Conservation (phyloP, 345 rosid genomes). For the Populus alba region DNA sequence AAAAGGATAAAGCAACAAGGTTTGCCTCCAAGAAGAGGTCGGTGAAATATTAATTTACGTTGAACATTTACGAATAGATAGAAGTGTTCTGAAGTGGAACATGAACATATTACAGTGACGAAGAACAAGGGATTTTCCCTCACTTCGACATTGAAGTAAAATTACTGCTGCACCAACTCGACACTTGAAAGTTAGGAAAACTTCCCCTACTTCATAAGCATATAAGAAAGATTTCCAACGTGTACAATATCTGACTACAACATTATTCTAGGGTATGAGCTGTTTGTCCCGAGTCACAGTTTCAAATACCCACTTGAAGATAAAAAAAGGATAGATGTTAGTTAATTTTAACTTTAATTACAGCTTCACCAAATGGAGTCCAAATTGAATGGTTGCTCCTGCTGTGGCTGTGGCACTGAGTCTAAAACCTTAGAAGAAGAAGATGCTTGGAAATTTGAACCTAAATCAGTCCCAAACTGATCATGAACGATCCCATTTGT, state of each 20-base stretch:
- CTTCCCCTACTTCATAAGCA: background rate
- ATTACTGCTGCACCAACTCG: background rate
- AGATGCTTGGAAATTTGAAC: constrained; percentile 48
- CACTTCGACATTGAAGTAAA: background rate
- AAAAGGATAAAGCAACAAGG: background rate
- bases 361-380: constrained; percentile 72
- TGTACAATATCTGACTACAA: background rate
- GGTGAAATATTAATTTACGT: background rate
- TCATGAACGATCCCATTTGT: constrained; percentile 32
- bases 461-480: constrained; percentile 26
- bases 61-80: background rate
- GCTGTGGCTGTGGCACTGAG: constrained; percentile 34
- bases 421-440: constrained; percentile 59
- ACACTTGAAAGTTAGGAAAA: background rate
- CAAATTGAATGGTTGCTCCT: constrained; percentile 78
- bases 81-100: background rate
- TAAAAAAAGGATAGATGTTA: constrained; percentile 9
- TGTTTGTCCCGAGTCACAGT: background rate
- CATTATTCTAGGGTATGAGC: background rate
- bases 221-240: background rate
- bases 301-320: background rate
- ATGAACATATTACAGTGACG: background rate
- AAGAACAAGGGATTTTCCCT: background rate
- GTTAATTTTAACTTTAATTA: constrained; percentile 16
- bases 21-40: background rate